These are phyloP conservation scores for Phanerochaete carnosa DNA, from an alignment of 768 basidiomycete genomes.

Conservation along the genomic window DNA sequence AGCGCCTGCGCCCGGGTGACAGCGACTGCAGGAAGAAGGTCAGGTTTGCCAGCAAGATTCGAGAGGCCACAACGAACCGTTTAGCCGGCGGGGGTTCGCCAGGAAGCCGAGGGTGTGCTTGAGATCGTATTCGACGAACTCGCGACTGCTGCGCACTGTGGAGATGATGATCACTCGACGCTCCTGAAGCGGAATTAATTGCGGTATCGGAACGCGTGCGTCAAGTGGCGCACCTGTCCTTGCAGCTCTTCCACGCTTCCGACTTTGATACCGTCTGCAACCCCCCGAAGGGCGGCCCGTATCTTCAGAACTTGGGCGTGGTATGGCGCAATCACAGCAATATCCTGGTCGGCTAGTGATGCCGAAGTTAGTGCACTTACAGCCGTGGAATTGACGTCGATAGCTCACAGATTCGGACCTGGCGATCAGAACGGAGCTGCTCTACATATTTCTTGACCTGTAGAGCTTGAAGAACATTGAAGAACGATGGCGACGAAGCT, in stretches of 20 bases:
- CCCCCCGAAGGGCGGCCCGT: conserved; percentile 30
- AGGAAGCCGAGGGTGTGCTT: conserved; percentile 27
- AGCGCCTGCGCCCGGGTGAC: conserved; percentile 64
- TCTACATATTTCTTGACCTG: conserved; percentile 48
- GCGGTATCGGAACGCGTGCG: background rate
- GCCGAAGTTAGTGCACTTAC: background rate
- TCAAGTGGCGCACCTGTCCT: conserved; percentile 41
- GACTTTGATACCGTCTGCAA: conserved; percentile 43
- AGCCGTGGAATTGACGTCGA: background rate
- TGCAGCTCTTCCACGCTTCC: conserved; percentile 69
- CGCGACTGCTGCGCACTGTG: conserved; percentile 34
- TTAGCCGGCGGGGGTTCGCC: conserved; percentile 31
- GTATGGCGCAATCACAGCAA: conserved; percentile 63
- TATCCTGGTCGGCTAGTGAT: conserved; percentile 43
- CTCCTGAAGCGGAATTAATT: conserved; percentile 24
- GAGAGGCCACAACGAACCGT: conserved; percentile 37
- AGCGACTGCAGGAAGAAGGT: conserved; percentile 41
- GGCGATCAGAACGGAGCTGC: conserved; percentile 21
- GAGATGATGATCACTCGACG: conserved; percentile 38
- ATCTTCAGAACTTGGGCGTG: conserved; percentile 56
- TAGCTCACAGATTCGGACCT: conserved; percentile 40
- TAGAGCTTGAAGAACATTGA: conserved; percentile 59
- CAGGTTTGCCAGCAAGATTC: background rate
- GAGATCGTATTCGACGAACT: conserved; percentile 25
- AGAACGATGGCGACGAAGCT: conserved; percentile 65